Base-by-base conservation (phyloP, 202 grass and related monocot genomes). In the Panicum hallii region DNA sequence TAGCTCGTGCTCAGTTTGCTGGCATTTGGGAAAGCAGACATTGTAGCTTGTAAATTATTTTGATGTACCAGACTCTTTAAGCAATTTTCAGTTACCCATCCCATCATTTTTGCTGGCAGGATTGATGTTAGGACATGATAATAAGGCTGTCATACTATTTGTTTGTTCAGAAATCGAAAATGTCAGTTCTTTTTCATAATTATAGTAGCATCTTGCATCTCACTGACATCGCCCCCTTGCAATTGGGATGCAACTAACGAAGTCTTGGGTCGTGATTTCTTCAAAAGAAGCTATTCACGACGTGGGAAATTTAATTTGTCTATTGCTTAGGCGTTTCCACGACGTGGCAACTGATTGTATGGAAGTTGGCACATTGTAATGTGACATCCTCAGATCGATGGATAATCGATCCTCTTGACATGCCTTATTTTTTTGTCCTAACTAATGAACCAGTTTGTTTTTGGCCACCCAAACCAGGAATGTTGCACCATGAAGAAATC, bases 11-110 rank as follows among this genome's bases (percentile, higher is more conserved):
- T 77, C 38, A 1, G 67, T 86, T 86, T 68, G 36, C 70, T 67
- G 57, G 83, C 55, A 52, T 41, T 57, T 63, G 15, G 47, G 87
- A 75, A 83, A 78, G 79, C 48, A 6, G 76, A 77, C 46, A 69
- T 52, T 71, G 74, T 88, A 81, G 64, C 79, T 82, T 93, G 91
- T 93, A 93, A 80, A 93, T 89, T 91, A 89, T 49, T 74, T 78
- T 14, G 44, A 49, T 72, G 84, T 84, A 50, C 17, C 70, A 72
- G 34, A 41, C 63, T 80, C 61, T 65, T 36, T 36, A 72, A 81
- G 63, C 40, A 36, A 58, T 66, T 70, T 84, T 72, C 65, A 67
- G 45, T 71, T 44, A 82, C 56, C 48, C 71, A 73, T 56, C 48
- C 41, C 65, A 74, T 67, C 54, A 42, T 67, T 81, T 78, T 91